Evolutionary conservation across 2,329 filamentous ascomycete genomes (phyloP).

Genomic region (Penicillium sp.): DNA sequence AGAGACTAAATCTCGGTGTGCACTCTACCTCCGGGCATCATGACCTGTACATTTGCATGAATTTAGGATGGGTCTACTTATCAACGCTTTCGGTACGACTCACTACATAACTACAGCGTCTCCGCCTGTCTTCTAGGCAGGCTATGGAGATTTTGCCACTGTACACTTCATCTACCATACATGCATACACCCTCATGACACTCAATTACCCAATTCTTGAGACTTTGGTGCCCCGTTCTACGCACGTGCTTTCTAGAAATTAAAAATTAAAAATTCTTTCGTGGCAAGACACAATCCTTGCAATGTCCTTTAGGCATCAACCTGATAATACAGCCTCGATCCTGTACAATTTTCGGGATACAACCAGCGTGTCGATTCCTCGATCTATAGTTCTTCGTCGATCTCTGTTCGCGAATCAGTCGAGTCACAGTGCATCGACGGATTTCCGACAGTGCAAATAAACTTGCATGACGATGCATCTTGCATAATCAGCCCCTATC

Average conservation of each 20-base stretch:
- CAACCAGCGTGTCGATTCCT: not conserved
- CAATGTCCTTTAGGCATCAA: not conserved
- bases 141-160: slow-evolving; percentile 2
- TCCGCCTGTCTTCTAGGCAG: not conserved
- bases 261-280: not conserved
- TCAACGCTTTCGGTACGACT: slow-evolving; percentile 15
- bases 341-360: not conserved
- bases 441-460: not conserved
- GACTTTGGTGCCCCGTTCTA: not conserved
- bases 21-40: slow-evolving; percentile 17
- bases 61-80: slow-evolving; percentile 17
- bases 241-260: not conserved
- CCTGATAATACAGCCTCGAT: not conserved
- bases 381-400: not conserved
- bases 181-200: slow-evolving; percentile 4
- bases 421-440: not conserved
- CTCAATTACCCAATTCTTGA: not conserved
- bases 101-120: not conserved
- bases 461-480: not conserved
- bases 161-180: slow-evolving; percentile 12
- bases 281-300: not conserved
- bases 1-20: slow-evolving; percentile 2
- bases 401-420: not conserved
- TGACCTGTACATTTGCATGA: slow-evolving; percentile 28
- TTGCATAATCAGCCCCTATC: slow-evolving; percentile 6